phyloP scores from a whole-genome alignment of 1,139 yeast genomes.

The Candida frijolesensis region DNA sequence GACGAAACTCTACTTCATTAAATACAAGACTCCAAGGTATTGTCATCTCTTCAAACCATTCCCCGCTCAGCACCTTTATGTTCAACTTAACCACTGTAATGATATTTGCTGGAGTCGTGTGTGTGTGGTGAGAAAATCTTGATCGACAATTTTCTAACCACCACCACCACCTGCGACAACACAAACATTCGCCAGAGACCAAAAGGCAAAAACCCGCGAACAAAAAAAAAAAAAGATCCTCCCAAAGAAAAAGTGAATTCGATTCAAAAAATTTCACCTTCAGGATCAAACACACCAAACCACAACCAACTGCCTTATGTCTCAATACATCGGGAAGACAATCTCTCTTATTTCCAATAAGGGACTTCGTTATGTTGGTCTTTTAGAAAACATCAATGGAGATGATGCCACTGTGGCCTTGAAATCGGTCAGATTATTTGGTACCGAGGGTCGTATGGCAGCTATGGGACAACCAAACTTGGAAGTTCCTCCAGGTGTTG shows the following conservation, averaged over 20 bases:
- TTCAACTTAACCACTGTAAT: neutral
- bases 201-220: neutral
- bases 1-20: too few relatives aligned
- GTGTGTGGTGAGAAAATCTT: neutral
- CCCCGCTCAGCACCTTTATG: neutral
- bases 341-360: slow-evolving; percentile 87
- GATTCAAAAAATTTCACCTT: slow-evolving; percentile 1
- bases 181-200: neutral
- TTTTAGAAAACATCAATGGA: slow-evolving; percentile 83
- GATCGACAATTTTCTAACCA: neutral
- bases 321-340: slow-evolving; percentile 89
- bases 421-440: slow-evolving; percentile 79
- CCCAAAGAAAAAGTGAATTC: neutral
- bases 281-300: neutral
- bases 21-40: too few relatives aligned
- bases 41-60: too few relatives aligned
- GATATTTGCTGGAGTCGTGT: neutral
- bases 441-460: slow-evolving; percentile 87
- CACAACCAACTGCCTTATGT: slow-evolving; percentile 45
- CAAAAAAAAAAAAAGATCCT: neutral
- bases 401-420: slow-evolving; percentile 90
- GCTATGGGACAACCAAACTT: slow-evolving; percentile 58
- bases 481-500: slow-evolving; percentile 76
- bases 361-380: slow-evolving; percentile 88
- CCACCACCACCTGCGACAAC: neutral